Percentiles rank a stretch among this genome's conserved stretches.
Evolutionary conservation across 768 basidiomycete genomes (phyloP).

Genomic region (Pulveroboletus sp.): DNA sequence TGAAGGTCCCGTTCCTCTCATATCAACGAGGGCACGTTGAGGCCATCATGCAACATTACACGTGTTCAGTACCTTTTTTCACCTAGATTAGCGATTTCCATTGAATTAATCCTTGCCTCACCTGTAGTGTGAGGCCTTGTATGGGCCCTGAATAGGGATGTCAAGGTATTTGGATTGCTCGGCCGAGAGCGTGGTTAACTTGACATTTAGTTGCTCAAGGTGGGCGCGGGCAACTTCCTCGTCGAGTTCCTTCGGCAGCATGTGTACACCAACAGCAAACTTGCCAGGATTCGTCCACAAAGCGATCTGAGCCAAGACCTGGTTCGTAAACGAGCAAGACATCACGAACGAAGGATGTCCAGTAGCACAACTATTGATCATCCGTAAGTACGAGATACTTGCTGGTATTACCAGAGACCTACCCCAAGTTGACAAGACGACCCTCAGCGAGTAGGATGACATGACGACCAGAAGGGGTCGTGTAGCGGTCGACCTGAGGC

Average conservation of each 20-base stretch:
- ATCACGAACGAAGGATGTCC: conserved; percentile 99
- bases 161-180: conserved; percentile 90
- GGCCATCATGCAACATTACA: conserved; percentile 47
- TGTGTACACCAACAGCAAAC: conserved; percentile 97
- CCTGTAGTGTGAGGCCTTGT: conserved; percentile 71
- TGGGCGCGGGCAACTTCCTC: conserved; percentile 99
- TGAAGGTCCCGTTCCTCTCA: conserved; percentile 60
- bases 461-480: conserved; percentile 88
- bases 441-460: conserved; percentile 97
- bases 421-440: conserved; percentile 98
- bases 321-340: conserved; percentile 99
- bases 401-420: conserved; percentile 17
- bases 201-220: conserved; percentile 86
- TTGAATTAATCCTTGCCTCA: conserved; percentile 19
- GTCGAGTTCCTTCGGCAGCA: conserved; percentile 96
- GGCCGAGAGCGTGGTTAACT: conserved; percentile 70
- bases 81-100: neutral
- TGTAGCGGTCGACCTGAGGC: conserved; percentile 98
- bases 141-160: conserved; percentile 77
- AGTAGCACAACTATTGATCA: conserved; percentile 71
- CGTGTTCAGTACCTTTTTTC: conserved; percentile 27
- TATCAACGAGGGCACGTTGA: conserved; percentile 72
- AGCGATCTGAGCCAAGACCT: conserved; percentile 96
- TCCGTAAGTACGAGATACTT: conserved; percentile 5
- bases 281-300: conserved; percentile 91